phyloP scores from a whole-genome alignment of 2,329 filamentous ascomycete species.

The Penicillium sp. region DNA sequence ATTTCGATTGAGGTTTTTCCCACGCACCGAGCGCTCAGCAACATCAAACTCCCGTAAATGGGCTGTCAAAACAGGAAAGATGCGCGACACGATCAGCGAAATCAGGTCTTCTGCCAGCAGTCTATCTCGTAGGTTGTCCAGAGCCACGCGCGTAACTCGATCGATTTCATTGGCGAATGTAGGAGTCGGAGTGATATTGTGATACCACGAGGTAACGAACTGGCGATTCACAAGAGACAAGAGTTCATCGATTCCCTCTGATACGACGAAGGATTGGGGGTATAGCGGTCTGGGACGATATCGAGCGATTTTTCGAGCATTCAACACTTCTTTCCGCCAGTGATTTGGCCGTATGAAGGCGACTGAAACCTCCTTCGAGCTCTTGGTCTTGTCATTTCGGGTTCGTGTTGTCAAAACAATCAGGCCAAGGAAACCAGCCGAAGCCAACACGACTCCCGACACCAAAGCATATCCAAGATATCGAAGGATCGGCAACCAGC shows the following conservation, averaged over 20 bases:
- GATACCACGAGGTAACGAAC: slow-evolving; percentile 89
- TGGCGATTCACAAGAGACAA: slow-evolving; percentile 79
- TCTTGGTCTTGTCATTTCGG: slow-evolving; percentile 46
- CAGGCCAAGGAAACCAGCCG: slow-evolving; percentile 63
- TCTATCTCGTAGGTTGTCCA: slow-evolving; percentile 73
- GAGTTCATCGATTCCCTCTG: slow-evolving; percentile 78
- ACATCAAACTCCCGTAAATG: slow-evolving; percentile 92
- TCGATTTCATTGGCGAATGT: slow-evolving; percentile 88
- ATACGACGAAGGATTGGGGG: slow-evolving; percentile 76
- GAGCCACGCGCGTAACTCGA: slow-evolving; percentile 72
- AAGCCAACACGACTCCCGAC: slow-evolving; percentile 65
- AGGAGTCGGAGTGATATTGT: slow-evolving; percentile 78
- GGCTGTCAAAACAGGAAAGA: slow-evolving; percentile 85
- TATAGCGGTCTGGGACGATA: slow-evolving; percentile 76
- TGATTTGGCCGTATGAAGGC: slow-evolving; percentile 66
- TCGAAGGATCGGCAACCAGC: slow-evolving; percentile 81
- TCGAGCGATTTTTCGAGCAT: slow-evolving; percentile 67
- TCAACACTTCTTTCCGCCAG: slow-evolving; percentile 75
- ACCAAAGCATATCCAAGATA: slow-evolving; percentile 86
- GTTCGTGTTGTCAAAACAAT: slow-evolving; percentile 62
- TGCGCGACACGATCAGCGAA: slow-evolving; percentile 77
- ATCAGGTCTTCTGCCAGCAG: slow-evolving; percentile 80
- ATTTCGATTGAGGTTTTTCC: slow-evolving; percentile 83
- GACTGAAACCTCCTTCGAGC: slow-evolving; percentile 50
- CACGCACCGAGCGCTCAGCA: slow-evolving; percentile 84